These are phyloP conservation scores for Pythium utonaiense DNA, from an alignment of 352 stramenopile species.

Conservation along the genomic window DNA sequence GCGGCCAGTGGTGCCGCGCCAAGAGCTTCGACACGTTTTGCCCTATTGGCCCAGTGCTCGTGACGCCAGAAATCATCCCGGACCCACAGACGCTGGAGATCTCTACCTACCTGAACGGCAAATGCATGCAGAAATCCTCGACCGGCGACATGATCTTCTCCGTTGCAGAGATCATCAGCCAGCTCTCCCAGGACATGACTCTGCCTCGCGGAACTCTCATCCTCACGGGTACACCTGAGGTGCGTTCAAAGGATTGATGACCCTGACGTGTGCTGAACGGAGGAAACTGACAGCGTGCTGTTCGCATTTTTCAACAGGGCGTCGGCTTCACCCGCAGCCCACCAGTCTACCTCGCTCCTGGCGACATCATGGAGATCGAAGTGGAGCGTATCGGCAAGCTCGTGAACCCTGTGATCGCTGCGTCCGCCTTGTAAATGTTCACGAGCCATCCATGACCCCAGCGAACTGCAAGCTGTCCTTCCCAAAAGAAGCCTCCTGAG, in stretches of 20 bases:
- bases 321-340: conserved; percentile 87
- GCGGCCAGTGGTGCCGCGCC: conserved; percentile 84
- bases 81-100: conserved; percentile 79
- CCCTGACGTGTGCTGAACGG: background rate
- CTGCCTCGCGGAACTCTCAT: conserved; percentile 87
- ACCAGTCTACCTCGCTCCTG: conserved; percentile 78
- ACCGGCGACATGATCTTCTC: conserved; percentile 92
- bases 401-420: conserved; percentile 73
- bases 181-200: conserved; percentile 88
- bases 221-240: conserved; percentile 88
- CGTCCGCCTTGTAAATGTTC: conserved; percentile 52
- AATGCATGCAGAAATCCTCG: conserved; percentile 84
- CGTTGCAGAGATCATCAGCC: conserved; percentile 84
- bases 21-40: conserved; percentile 92
- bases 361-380: conserved; percentile 89
- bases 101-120: conserved; percentile 76
- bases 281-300: background rate
- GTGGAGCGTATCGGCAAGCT: conserved; percentile 90
- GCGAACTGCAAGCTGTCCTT: background rate
- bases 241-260: conserved; percentile 13
- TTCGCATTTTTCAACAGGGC: conserved; percentile 31
- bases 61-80: conserved; percentile 67
- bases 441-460: background rate
- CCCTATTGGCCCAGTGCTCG: conserved; percentile 82
- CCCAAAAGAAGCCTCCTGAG: background rate